Conservation (phyloP, 2,329 filamentous ascomycete species). For the Xylaria polymorpha region DNA sequence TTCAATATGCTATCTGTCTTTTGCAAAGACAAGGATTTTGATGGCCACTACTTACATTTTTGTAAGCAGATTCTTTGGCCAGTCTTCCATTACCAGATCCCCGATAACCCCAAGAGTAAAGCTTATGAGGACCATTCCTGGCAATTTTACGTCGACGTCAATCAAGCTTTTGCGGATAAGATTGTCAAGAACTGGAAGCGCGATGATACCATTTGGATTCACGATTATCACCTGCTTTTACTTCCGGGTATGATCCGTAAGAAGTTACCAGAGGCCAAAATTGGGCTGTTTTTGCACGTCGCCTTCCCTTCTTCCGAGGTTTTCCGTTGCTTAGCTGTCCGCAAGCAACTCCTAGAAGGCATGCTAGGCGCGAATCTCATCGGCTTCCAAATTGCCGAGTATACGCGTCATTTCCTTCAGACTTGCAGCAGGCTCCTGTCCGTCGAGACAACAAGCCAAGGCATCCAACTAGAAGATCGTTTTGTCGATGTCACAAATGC, state of each 20-base stretch:
- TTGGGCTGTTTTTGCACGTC: conserved; percentile 95
- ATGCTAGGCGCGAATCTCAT: conserved; percentile 93
- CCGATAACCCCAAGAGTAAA: conserved; percentile 97
- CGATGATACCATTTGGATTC: conserved; percentile 92
- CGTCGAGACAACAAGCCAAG: conserved; percentile 90
- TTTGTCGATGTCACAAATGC: conserved; percentile 89
- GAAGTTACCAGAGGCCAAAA: conserved; percentile 90
- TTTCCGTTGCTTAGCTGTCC: conserved; percentile 88
- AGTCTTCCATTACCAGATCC: conserved; percentile 97
- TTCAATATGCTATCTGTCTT: conserved; percentile 86
- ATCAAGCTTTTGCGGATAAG: conserved; percentile 91
- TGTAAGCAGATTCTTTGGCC: conserved; percentile 99
- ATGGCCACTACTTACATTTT: conserved; percentile 94
- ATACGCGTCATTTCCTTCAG: conserved; percentile 92
- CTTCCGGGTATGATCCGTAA: conserved; percentile 91
- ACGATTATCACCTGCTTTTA: conserved; percentile 93
- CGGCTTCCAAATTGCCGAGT: conserved; percentile 94
- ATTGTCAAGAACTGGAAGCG: conserved; percentile 93
- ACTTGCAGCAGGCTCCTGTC: conserved; percentile 91
- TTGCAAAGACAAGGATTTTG: conserved; percentile 89
- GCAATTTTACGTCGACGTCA: conserved; percentile 92
- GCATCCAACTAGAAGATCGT: conserved; percentile 89
- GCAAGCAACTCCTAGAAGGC: conserved; percentile 87
- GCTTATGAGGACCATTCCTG: conserved; percentile 97
- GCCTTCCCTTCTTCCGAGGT: conserved; percentile 97